Evolutionary conservation across 2,329 filamentous ascomycete genomes (phyloP), one percentile per base, ranked within the genome.

Genomic region (Elsinoe fawcettii): DNA sequence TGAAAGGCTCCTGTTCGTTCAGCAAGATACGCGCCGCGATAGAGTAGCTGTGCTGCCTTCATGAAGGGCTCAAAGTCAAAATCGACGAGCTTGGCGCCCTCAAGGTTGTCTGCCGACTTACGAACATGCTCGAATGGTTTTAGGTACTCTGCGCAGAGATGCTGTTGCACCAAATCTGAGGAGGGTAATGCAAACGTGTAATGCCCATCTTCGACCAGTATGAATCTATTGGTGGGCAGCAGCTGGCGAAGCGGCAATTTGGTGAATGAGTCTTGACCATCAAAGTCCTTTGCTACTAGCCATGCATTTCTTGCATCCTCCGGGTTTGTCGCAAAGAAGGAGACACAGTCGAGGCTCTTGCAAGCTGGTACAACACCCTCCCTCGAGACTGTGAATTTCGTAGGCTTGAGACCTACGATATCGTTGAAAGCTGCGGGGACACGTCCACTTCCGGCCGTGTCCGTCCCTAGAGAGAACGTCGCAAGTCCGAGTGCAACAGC

Each of bases 21-120:
- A 1, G 75, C 77, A 1, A 84, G 78, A 66, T 82, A 78, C 0
- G 79, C 77, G 0, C 80, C 80, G 20, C 79, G 75, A 63, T 84
- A 84, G 0, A 83, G 69, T 1, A 84, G 70, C 51, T 75, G 69
- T 2, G 77, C 79, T 3, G 78, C 79, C 51, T 74, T 72, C 56
- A 81, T 75, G 37, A 83, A 78, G 1, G 71, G 66, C 1, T 67
- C 62, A 66, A 80, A 82, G 61, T 80, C 75, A 22, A 76, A 66
- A 1, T 74, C 67, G 27, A 70, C 63, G 7, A 78, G 66, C 0
- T 64, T 65, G 53, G 77, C 77, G 0, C 76, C 77, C 0, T 74
- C 66, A 1, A 53, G 30, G 5, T 7, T 9, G 16, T 11, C 18
- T 12, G 22, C 25, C 6, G 49, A 30, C 2, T 30, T 39, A 5